Base-by-base conservation (phyloP, 176 grass and related monocot genomes). In the Rhipidocladum racemiflorum region DNA sequence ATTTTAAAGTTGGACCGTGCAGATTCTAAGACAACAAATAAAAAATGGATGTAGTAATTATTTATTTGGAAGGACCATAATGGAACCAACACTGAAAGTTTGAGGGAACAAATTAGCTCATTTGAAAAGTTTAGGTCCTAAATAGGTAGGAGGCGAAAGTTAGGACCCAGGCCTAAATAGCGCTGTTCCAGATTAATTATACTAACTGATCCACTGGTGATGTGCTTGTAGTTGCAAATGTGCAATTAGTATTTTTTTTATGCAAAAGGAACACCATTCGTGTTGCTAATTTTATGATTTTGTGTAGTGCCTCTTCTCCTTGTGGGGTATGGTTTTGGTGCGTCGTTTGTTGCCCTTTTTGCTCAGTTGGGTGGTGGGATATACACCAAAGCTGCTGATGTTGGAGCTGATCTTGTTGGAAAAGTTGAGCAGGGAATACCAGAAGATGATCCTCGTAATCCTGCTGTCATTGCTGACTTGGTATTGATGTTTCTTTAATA, bases 371-470 rank as follows among this genome's bases (percentile, higher is more conserved):
- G 96, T 77, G 96, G 96, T 83, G 96, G 96, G 61, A 99, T 99
- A 88, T 99, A 74, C 87, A 99, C 92, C 68, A 99, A 99, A 89
- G 96, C 96, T 32, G 96, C 96, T 75, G 96, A 99, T 95, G 96
- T 99, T 48, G 96, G 96, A 65, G 96, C 96, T 87, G 96, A 99
- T 91, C 92, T 99, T 63, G 91, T 93, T 53, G 96, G 96, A 82
- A 99, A 99, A 91, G 89, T 99, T 53, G 96, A 99, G 59, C 96
- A 99, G 80, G 96, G 96, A 77, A 99, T 99, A 90, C 96, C 96
- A 61, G 96, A 99, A 91, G 96, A 99, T 81, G 96, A 99, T 86
- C 96, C 96, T 78, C 88, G 96, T 78, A 99, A 99, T 86, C 96
- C 96, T 91, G 96, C 96, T 85, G 96, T 99, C 56, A 99, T 99